A percentile compares a stretch with the other conserved stretches of the same genome.
phyloP scores from a whole-genome alignment of 352 stramenopile genomes.

The Phytophthora fragariae region DNA sequence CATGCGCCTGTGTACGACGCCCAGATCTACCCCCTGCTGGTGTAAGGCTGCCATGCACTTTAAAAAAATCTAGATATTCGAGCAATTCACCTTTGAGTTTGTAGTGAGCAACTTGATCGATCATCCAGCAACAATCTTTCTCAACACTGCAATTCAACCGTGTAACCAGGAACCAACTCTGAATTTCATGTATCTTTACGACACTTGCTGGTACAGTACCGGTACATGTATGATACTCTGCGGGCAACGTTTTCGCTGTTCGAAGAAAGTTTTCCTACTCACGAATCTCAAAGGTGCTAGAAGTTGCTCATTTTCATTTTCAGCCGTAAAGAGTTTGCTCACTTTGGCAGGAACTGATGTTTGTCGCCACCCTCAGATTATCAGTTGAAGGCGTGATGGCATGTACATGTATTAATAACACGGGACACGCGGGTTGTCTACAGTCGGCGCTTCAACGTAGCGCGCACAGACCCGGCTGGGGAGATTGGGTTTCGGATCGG shows the following conservation, averaged over 20 bases:
- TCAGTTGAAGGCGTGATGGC: constrained; percentile 3
- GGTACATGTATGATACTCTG: neutral
- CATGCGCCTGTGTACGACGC: constrained; percentile 40
- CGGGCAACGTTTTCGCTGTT: neutral
- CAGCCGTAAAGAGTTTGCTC: too few species aligned
- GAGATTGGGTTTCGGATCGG: constrained; percentile 6
- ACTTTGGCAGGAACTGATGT: too few species aligned
- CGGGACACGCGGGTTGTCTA: constrained; percentile 5
- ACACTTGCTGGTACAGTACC: too few species aligned
- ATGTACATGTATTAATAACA: neutral
- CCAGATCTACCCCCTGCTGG: constrained; percentile 43
- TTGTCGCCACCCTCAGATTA: neutral
- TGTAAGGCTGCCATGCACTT: constrained; percentile 29
- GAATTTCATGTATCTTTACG: too few species aligned
- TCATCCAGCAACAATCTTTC: too few species aligned
- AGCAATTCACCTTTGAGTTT: neutral
- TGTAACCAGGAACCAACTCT: too few species aligned
- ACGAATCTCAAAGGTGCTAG: too few species aligned
- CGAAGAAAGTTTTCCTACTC: neutral
- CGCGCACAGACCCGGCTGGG: constrained; percentile 2
- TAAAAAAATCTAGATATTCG: neutral
- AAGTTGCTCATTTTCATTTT: too few species aligned
- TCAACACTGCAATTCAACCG: too few species aligned
- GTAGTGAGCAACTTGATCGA: too few species aligned
- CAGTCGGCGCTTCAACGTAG: constrained; percentile 1